Percentiles rank a stretch among this genome's conserved stretches.
phyloP scores from a whole-genome alignment of 305 asterid genomes.

The Fraxinus sp. region DNA sequence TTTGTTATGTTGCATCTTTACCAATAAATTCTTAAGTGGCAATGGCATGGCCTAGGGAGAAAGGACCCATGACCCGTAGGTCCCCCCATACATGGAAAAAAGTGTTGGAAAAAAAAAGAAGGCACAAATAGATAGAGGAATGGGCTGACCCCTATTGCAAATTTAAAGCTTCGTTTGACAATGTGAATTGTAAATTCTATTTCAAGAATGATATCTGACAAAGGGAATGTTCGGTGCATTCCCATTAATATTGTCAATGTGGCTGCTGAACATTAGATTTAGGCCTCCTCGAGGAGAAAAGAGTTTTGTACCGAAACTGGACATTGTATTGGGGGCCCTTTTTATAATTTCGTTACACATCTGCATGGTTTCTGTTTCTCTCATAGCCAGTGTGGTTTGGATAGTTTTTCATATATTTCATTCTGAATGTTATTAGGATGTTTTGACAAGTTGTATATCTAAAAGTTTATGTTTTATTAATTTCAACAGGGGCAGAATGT shows the following conservation, averaged over 20 bases:
- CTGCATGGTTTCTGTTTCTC: not conserved
- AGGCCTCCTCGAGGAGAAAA: not conserved
- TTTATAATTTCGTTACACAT: not conserved
- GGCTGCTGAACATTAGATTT: not conserved
- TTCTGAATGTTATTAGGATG: not conserved
- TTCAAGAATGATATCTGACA: not conserved
- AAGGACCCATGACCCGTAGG: not conserved
- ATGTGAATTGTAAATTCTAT: not conserved
- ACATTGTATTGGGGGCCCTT: not conserved
- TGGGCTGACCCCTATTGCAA: not conserved
- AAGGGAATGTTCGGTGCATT: not conserved
- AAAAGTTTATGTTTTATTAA: slow-evolving; percentile 5
- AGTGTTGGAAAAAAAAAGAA: not conserved
- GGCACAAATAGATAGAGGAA: not conserved
- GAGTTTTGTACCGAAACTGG: not conserved
- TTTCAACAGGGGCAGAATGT: slow-evolving; percentile 61
- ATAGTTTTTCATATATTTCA: not conserved
- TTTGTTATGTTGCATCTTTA: not conserved
- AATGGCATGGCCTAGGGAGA: not conserved
- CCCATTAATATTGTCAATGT: not conserved
- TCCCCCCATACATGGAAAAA: not conserved
- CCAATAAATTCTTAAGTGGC: not conserved
- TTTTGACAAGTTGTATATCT: not conserved
- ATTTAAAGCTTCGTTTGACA: not conserved
- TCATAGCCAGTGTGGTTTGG: too few relatives aligned